Conservation (phyloP, 2,329 filamentous ascomycete genomes). For the Pseudogymnoascus sp. region DNA sequence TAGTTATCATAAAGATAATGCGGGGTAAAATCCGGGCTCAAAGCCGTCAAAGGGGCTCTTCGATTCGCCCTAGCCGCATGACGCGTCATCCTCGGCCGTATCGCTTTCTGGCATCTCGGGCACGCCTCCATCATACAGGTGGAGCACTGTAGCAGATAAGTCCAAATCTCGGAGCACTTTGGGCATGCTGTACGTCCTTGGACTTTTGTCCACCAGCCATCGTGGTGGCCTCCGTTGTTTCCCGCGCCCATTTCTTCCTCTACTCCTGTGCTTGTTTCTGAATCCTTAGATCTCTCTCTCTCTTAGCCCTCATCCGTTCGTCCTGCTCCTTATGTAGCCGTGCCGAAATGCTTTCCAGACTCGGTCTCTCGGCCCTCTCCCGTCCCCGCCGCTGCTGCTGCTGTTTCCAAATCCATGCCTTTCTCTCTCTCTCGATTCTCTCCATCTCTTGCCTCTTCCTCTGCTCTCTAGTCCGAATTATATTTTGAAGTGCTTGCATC, state of each 20-base stretch:
- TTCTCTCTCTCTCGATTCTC: constrained; percentile 9
- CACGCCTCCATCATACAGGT: constrained; percentile 18
- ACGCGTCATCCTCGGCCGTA: constrained; percentile 9
- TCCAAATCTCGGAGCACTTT: constrained; percentile 13
- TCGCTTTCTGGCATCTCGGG: constrained; percentile 15
- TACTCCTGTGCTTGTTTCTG: constrained; percentile 13
- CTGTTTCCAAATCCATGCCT: constrained; percentile 12
- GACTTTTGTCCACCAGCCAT: constrained; percentile 19
- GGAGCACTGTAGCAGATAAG: constrained; percentile 19
- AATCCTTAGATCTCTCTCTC: constrained; percentile 10
- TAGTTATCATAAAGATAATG: neutral
- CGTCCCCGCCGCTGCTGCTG: no score
- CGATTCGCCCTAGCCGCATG: neutral
- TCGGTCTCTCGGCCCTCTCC: no score
- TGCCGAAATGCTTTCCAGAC: no score
- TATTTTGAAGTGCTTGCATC: constrained; percentile 8
- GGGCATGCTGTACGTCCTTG: constrained; percentile 15
- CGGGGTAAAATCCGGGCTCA: neutral
- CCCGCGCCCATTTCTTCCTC: constrained; percentile 10
- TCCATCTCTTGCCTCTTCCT: constrained; percentile 10
- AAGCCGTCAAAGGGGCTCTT: neutral
- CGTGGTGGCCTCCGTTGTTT: constrained; percentile 15
- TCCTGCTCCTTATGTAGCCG: no score
- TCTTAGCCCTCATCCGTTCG: no score
- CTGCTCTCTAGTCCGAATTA: constrained; percentile 11